phyloP scores from a whole-genome alignment of 2,329 filamentous ascomycete genomes.

The Shiraia sp. region DNA sequence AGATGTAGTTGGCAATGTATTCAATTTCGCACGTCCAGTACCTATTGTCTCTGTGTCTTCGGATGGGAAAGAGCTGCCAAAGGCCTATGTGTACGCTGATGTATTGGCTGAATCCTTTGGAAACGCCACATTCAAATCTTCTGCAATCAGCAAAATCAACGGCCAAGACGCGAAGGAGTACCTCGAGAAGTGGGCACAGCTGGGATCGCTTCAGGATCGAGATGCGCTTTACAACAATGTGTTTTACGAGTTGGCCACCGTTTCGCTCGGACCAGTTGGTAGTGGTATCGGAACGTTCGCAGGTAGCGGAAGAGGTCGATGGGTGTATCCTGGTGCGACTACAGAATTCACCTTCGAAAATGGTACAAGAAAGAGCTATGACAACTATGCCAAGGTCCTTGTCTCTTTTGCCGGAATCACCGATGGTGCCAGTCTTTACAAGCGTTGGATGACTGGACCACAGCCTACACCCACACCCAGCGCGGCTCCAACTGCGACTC shows the following conservation, averaged over 20 bases:
- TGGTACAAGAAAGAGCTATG: slow-evolving; percentile 45
- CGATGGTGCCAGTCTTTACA: slow-evolving; percentile 48
- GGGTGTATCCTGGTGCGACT: slow-evolving; percentile 48
- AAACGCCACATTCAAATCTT: slow-evolving; percentile 49
- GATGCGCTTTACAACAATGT: slow-evolving; percentile 61
- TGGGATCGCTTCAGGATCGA: slow-evolving; percentile 57
- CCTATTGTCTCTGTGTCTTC: slow-evolving; percentile 63
- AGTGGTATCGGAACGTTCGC: slow-evolving; percentile 50
- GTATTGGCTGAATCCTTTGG: slow-evolving; percentile 48
- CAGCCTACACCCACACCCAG: slow-evolving; percentile 23
- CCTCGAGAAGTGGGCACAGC: slow-evolving; percentile 53
- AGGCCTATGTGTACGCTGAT: slow-evolving; percentile 59
- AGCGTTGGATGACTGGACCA: slow-evolving; percentile 37
- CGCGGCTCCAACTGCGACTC: slow-evolving; percentile 8
- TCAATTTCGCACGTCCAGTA: slow-evolving; percentile 55
- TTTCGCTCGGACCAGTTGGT: slow-evolving; percentile 47
- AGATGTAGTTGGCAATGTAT: slow-evolving; percentile 56
- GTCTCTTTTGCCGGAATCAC: slow-evolving; percentile 48
- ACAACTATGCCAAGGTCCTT: slow-evolving; percentile 51
- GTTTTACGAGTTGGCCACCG: slow-evolving; percentile 52
- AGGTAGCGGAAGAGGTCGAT: slow-evolving; percentile 48
- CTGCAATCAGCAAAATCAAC: slow-evolving; percentile 60
- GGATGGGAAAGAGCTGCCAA: slow-evolving; percentile 56
- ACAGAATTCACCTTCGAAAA: slow-evolving; percentile 53
- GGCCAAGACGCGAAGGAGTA: slow-evolving; percentile 57